Conservation (phyloP, 148 eudicot genomes). For the Heliamphora exappendiculata region DNA sequence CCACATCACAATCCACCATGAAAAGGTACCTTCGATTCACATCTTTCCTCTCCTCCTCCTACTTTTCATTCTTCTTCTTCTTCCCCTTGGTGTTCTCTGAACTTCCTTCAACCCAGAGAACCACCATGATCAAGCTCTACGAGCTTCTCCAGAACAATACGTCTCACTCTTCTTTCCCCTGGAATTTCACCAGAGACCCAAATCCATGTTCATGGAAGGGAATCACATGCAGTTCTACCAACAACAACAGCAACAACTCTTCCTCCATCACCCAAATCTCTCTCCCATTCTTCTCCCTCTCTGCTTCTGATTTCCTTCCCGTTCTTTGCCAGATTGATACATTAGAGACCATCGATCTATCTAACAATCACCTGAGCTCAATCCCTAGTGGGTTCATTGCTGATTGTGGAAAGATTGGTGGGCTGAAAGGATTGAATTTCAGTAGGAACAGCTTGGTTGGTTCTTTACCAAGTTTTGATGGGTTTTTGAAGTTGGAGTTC, state of each 20-base stretch:
- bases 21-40: conserved; percentile 13
- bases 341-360: conserved; percentile 54
- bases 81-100: conserved; percentile 25
- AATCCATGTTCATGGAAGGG: conserved; percentile 81
- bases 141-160: conserved; percentile 26
- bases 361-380: conserved; percentile 38
- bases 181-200: conserved; percentile 27
- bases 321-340: conserved; percentile 40
- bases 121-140: conserved; percentile 42
- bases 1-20: conserved; percentile 8
- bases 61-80: conserved; percentile 18
- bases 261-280: conserved; percentile 32
- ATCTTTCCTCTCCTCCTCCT: conserved; percentile 11
- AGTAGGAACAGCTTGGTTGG: conserved; percentile 44
- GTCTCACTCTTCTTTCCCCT: conserved; percentile 11
- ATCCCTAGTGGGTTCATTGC: conserved; percentile 43
- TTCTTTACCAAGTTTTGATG: conserved; percentile 38
- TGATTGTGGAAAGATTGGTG: conserved; percentile 37
- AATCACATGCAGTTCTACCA: conserved; percentile 35
- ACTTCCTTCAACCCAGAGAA: conserved; percentile 33
- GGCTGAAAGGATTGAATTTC: conserved; percentile 48
- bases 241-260: too few relatives aligned
- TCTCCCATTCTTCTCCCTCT: conserved; percentile 32
- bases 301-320: conserved; percentile 27
- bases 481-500: conserved; percentile 39